phyloP scores from a whole-genome alignment of 495 filamentous ascomycete genomes.

The Cercophora newfieldiana region DNA sequence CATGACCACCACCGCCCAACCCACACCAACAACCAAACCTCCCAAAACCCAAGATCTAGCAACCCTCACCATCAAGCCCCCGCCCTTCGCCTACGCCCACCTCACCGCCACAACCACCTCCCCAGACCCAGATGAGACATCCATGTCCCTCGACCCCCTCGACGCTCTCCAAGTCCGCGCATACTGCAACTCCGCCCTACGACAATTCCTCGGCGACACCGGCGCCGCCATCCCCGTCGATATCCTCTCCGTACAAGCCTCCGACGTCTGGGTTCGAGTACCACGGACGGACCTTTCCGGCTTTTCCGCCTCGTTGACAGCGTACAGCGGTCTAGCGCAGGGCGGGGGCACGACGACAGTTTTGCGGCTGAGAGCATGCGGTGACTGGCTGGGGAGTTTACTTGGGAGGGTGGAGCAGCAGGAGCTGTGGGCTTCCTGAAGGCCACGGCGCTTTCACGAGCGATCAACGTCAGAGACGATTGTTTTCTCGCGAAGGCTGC shows the following conservation, averaged over 20 bases:
- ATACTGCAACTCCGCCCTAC: slow-evolving; percentile 70
- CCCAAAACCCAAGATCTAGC: slow-evolving; percentile 38
- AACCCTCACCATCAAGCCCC: slow-evolving; percentile 37
- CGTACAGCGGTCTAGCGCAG: slow-evolving; percentile 59
- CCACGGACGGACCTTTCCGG: slow-evolving; percentile 63
- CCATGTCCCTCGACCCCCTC: slow-evolving; percentile 50
- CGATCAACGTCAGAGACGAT: background rate
- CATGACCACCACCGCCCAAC: background rate
- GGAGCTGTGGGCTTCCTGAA: slow-evolving; percentile 39
- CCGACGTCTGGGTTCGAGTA: slow-evolving; percentile 71
- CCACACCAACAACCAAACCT: slow-evolving; percentile 7
- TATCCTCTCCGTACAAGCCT: slow-evolving; percentile 63
- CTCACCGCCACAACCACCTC: slow-evolving; percentile 31
- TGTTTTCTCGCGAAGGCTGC: background rate
- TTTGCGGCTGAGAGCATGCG: slow-evolving; percentile 41
- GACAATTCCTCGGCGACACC: slow-evolving; percentile 75
- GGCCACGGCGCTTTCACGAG: no score
- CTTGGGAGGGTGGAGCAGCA: slow-evolving; percentile 40
- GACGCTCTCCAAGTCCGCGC: slow-evolving; percentile 75
- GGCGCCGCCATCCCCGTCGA: slow-evolving; percentile 79
- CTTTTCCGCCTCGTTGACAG: slow-evolving; percentile 63
- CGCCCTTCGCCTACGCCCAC: slow-evolving; percentile 45
- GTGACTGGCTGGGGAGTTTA: slow-evolving; percentile 49
- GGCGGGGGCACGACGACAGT: slow-evolving; percentile 38
- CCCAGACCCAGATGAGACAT: slow-evolving; percentile 43